Evolutionary conservation across 169 alveolate genomes (phyloP), one percentile per base, ranked within the genome.

Genomic region (Babesia sp.): DNA sequence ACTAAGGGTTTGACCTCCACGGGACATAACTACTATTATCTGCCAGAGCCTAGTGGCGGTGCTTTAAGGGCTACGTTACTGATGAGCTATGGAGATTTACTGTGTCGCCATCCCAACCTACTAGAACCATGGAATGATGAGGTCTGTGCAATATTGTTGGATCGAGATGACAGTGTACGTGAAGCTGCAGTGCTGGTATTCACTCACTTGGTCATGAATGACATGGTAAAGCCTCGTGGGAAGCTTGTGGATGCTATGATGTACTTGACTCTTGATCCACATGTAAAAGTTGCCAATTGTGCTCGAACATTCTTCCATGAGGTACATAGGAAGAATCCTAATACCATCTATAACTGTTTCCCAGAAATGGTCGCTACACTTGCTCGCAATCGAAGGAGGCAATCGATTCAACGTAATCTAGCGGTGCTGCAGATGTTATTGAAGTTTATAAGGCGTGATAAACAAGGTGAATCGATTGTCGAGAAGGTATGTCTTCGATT

Each of bases 131-230:
- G 83, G 81, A 89, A 89, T 37, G 81, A 72, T 64, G 68, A 71
- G 36, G 89, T 85, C 51, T 83, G 78, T 33, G 55, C 71, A 48
- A 78, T 89, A 18, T 41, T 89, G 37, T 66, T 68, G 68, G 90
- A 89, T 68, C 50, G 74, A 33, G 90, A 84, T 37, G 71, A 85
- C 59, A 53, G 70, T 33, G 76, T 89, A 66, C 51, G 91, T 34
- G 90, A 86, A 56, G 83, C 91, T 9, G 93, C 92, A 24, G 87
- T 85, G 42, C 58, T 89, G 66, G 93, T 89, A 42, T 89, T 89
- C 76, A 84, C 93, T 16, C 93, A 89, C 73, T 64, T 89, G 63
- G 87, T 84, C 53, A 89, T 89, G 93, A 89, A 88, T 36, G 93
- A 89, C 68, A 89, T 89, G 69, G 85, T 89, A 42, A 89, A 89